A percentile compares a stretch with the other conserved stretches of the same genome.
Conservation (phyloP, 2,329 filamentous ascomycete genomes). For the Cytospora mali region DNA sequence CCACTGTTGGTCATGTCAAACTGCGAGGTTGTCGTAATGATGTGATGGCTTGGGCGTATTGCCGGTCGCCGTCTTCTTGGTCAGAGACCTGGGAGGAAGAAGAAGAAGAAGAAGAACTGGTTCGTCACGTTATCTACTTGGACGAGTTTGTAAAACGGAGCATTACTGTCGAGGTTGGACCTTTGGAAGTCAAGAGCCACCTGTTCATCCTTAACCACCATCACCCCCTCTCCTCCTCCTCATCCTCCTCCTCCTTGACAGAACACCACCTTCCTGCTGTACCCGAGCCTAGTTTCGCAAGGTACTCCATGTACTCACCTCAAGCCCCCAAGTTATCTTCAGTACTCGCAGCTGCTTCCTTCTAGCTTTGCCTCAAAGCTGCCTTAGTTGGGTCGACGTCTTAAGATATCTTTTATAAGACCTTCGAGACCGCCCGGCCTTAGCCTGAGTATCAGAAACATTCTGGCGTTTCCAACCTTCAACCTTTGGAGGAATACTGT, state of each 20-base stretch:
- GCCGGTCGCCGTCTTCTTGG: background rate
- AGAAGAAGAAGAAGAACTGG: no score
- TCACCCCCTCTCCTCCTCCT: no score
- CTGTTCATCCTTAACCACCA: background rate
- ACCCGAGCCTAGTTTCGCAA: conserved; percentile 1
- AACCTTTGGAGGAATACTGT: background rate
- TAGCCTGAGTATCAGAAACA: conserved; percentile 1
- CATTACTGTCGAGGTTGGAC: background rate
- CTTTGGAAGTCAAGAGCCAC: conserved; percentile 14
- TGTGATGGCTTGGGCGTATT: background rate
- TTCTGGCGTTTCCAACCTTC: background rate
- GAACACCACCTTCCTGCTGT: conserved; percentile 7
- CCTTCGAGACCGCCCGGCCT: conserved; percentile 17
- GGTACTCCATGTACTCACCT: conserved; percentile 15
- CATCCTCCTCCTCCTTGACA: no score
- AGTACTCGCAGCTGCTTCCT: conserved; percentile 12
- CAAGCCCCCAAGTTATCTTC: conserved; percentile 5
- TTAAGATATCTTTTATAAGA: conserved; percentile 12
- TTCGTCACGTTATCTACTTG: background rate
- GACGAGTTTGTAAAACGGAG: conserved; percentile 2
- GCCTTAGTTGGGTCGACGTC: conserved; percentile 6
- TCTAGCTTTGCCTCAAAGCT: conserved; percentile 9
- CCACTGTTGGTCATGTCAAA: background rate
- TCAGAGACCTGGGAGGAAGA: no score
- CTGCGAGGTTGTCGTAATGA: background rate